A percentile compares a stretch with the other conserved stretches of the same genome.
Conservation (phyloP, 2,329 filamentous ascomycete genomes). For the Beauveria rudraprayagi region DNA sequence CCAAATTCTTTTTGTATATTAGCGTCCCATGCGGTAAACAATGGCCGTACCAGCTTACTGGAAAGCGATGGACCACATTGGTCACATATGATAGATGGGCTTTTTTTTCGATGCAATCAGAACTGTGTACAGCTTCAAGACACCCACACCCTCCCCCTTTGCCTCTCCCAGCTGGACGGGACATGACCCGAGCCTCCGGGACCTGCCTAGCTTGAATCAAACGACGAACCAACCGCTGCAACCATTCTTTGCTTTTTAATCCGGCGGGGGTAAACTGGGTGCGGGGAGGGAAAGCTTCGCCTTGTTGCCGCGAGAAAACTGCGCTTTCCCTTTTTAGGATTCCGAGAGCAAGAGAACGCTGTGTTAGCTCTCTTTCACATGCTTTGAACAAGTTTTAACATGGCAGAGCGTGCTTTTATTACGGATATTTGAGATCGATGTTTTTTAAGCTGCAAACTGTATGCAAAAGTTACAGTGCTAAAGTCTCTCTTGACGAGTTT, state of each 20-base stretch:
- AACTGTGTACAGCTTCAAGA: background rate
- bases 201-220: background rate
- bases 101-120: no score
- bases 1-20: no score
- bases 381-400: no score
- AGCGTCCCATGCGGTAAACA: background rate
- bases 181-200: conserved; percentile 3
- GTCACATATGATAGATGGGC: conserved; percentile 1
- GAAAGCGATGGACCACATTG: background rate
- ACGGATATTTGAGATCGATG: no score
- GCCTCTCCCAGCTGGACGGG: background rate
- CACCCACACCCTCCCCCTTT: background rate
- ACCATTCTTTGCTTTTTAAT: conserved; percentile 1
- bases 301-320: conserved; percentile 18
- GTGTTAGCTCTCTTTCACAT: no score
- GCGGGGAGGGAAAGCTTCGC: background rate
- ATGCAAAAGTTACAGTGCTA: no score
- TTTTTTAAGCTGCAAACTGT: no score
- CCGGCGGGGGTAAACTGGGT: background rate
- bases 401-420: no score
- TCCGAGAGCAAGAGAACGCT: background rate
- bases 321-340: conserved; percentile 14
- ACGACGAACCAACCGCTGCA: background rate
- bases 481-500: no score
- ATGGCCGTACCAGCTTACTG: background rate